Conservation (phyloP, 768 basidiomycete species). For the Suillus subaureus region DNA sequence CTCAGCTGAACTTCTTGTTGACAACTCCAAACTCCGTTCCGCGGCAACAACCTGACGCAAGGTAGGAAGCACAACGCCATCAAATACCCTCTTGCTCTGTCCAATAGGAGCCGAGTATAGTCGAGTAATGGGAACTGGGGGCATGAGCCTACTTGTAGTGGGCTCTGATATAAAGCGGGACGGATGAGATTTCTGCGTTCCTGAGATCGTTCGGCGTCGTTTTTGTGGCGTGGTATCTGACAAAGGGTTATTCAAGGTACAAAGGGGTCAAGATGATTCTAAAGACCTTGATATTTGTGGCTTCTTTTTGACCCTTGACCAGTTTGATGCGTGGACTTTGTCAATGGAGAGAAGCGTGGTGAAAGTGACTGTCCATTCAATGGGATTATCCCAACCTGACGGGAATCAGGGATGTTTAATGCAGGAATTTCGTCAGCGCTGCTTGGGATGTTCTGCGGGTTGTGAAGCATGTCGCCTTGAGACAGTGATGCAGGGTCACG, state of each 20-base stretch:
- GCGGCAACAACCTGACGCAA: slow-evolving; percentile 18
- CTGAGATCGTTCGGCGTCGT: slow-evolving; percentile 21
- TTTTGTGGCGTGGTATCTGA: slow-evolving; percentile 24
- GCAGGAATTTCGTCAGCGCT: neutral
- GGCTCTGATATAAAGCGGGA: slow-evolving; percentile 34
- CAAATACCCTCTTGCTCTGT: slow-evolving; percentile 24
- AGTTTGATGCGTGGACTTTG: neutral
- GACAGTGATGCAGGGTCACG: neutral
- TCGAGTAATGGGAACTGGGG: slow-evolving; percentile 21
- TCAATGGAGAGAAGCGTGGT: neutral
- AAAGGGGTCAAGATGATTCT: slow-evolving; percentile 13
- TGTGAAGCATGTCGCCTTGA: neutral
- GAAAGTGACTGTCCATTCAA: neutral
- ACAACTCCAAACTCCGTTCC: slow-evolving; percentile 9
- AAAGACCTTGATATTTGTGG: neutral
- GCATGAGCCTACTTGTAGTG: slow-evolving; percentile 22
- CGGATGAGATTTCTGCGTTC: slow-evolving; percentile 13
- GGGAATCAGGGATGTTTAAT: neutral
- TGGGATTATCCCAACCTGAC: neutral
- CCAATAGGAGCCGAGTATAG: slow-evolving; percentile 26
- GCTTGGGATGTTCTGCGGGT: neutral
- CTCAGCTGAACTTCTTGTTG: neutral
- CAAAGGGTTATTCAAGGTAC: neutral
- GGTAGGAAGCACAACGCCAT: slow-evolving; percentile 33
- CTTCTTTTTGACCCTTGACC: neutral